These are phyloP conservation scores for Triticum timopheevii DNA, from an alignment of 176 grass and related monocot genomes.

Conservation along the genomic window DNA sequence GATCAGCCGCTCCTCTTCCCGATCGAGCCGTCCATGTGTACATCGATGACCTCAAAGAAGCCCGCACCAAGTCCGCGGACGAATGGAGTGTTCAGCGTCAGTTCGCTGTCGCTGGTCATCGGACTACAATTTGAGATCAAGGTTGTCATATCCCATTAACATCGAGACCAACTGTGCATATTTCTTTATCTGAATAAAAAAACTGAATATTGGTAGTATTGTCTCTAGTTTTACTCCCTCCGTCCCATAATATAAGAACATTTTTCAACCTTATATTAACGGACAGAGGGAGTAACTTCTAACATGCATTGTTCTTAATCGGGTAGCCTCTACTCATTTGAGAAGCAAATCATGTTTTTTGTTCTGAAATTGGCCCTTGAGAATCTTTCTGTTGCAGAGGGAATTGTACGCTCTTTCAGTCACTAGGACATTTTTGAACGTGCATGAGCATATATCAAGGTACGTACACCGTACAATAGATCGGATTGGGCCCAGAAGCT, in stretches of 20 bases:
- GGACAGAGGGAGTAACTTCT: not conserved
- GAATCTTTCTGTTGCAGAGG: not conserved
- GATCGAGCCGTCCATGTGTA: conserved; percentile 13
- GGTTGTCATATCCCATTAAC: conserved; percentile 27
- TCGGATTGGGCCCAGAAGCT: no score
- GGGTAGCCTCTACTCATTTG: not conserved
- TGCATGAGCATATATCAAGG: no score
- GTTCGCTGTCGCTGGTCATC: conserved; percentile 45
- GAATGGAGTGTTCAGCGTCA: conserved; percentile 22
- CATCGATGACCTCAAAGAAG: conserved; percentile 11
- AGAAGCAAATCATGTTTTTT: not conserved
- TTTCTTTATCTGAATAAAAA: not conserved
- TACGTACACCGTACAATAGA: no score
- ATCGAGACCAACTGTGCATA: not conserved
- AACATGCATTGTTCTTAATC: not conserved
- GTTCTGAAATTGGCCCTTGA: not conserved
- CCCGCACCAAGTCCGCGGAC: not conserved
- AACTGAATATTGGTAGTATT: not conserved
- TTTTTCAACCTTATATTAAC: no score
- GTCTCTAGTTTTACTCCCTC: not conserved
- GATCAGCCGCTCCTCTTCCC: no score
- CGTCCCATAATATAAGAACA: no score
- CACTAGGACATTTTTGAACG: not conserved
- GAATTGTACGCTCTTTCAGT: not conserved
- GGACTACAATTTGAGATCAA: conserved; percentile 60